Percentiles rank a stretch among this genome's conserved stretches.
phyloP scores from a whole-genome alignment of 2,329 filamentous ascomycete genomes.

The Bipolaris victoriae region DNA sequence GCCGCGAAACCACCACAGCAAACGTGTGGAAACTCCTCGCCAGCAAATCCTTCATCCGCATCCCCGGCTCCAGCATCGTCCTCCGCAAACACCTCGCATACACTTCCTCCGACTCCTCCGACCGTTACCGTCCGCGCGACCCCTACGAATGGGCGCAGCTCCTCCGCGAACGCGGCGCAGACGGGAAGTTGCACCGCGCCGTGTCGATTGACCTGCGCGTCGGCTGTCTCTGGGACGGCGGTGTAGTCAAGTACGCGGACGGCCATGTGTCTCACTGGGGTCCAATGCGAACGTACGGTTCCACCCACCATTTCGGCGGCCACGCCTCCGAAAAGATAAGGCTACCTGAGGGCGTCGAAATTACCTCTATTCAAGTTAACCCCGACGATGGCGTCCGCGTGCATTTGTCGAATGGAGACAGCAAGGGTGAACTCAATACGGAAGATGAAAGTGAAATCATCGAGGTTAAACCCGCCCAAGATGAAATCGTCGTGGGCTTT shows the following conservation, averaged over 20 bases:
- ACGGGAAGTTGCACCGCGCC: slow-evolving; percentile 48
- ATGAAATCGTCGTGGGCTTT: slow-evolving; percentile 56
- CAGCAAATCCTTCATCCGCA: slow-evolving; percentile 41
- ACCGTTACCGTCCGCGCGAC: not conserved
- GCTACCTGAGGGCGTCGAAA: slow-evolving; percentile 36
- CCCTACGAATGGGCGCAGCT: slow-evolving; percentile 31
- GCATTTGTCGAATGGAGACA: slow-evolving; percentile 38
- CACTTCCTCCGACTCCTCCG: slow-evolving; percentile 17
- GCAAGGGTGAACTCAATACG: slow-evolving; percentile 40
- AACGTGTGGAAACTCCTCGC: slow-evolving; percentile 46
- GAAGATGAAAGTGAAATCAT: slow-evolving; percentile 20
- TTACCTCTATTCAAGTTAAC: slow-evolving; percentile 43
- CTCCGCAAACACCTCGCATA: slow-evolving; percentile 51
- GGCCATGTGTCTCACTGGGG: slow-evolving; percentile 55
- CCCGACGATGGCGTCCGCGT: slow-evolving; percentile 35
- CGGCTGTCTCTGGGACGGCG: slow-evolving; percentile 55
- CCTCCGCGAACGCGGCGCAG: slow-evolving; percentile 22
- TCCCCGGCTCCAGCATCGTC: slow-evolving; percentile 50
- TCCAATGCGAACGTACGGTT: slow-evolving; percentile 24
- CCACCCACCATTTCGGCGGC: slow-evolving; percentile 43
- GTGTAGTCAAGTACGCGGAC: slow-evolving; percentile 55
- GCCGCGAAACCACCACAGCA: slow-evolving; percentile 41
- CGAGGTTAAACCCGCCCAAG: slow-evolving; percentile 36
- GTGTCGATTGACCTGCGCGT: slow-evolving; percentile 55
- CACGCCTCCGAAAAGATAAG: slow-evolving; percentile 36